Conservation (phyloP, 2,329 filamentous ascomycete species). For the Ceratocystis colombiana region DNA sequence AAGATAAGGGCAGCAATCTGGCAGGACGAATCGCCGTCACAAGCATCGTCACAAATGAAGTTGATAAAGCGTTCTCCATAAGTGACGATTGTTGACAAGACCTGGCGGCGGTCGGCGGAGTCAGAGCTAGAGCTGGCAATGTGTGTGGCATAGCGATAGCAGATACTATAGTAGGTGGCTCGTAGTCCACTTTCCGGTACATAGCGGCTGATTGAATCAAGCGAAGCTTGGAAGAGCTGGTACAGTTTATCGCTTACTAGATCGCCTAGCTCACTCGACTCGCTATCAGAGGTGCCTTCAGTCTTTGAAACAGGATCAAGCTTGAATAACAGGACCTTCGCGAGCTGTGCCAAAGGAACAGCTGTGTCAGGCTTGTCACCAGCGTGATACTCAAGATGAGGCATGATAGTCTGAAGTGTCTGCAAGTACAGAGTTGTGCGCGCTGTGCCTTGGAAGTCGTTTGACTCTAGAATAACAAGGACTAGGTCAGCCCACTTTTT, state of each 20-base stretch:
- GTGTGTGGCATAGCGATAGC: slow-evolving; percentile 71
- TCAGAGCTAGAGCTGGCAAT: slow-evolving; percentile 43
- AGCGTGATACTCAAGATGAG: slow-evolving; percentile 71
- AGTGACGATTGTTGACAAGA: slow-evolving; percentile 58
- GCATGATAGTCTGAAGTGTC: slow-evolving; percentile 74
- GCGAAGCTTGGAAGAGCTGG: slow-evolving; percentile 78
- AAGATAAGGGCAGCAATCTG: slow-evolving; percentile 78
- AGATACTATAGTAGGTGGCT: slow-evolving; percentile 82
- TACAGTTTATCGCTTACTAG: slow-evolving; percentile 81
- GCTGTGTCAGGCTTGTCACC: slow-evolving; percentile 59
- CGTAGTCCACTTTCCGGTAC: slow-evolving; percentile 61
- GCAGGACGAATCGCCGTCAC: slow-evolving; percentile 68
- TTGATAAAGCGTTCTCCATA: slow-evolving; percentile 72
- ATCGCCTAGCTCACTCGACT: slow-evolving; percentile 46
- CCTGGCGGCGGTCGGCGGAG: slow-evolving; percentile 44
- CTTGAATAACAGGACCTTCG: slow-evolving; percentile 60
- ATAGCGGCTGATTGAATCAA: slow-evolving; percentile 67
- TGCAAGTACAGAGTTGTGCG: slow-evolving; percentile 74
- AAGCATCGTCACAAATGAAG: slow-evolving; percentile 85
- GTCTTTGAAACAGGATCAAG: slow-evolving; percentile 44
- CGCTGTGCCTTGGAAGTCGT: slow-evolving; percentile 63
- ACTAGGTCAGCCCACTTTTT: slow-evolving; percentile 77
- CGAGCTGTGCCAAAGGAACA: slow-evolving; percentile 65
- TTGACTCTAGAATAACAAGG: slow-evolving; percentile 70
- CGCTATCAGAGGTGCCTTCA: not conserved